phyloP scores from a whole-genome alignment of 495 filamentous ascomycete species.

The Neurospora tetraspora region DNA sequence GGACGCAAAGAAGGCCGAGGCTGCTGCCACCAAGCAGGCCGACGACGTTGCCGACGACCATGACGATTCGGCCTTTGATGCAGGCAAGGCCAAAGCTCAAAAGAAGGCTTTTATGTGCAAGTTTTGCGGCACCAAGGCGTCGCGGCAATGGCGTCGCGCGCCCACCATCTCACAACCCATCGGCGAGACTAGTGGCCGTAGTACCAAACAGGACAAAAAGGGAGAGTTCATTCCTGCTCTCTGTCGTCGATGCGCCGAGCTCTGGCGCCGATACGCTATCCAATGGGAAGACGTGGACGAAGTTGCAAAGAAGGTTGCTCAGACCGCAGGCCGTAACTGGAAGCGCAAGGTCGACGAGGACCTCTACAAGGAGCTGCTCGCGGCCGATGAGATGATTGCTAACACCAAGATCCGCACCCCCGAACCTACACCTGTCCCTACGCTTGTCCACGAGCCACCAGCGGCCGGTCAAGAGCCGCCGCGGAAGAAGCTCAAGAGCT shows the following conservation, averaged over 20 bases:
- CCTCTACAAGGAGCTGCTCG: slow-evolving; percentile 63
- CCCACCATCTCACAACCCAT: slow-evolving; percentile 66
- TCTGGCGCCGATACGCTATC: slow-evolving; percentile 93
- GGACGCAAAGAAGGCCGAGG: slow-evolving; percentile 56
- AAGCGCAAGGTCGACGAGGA: slow-evolving; percentile 88
- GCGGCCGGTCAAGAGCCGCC: slow-evolving; percentile 28
- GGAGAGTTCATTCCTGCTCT: slow-evolving; percentile 71
- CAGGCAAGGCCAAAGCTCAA: slow-evolving; percentile 65
- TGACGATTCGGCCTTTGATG: slow-evolving; percentile 95
- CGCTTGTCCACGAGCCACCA: slow-evolving; percentile 5
- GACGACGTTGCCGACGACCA: slow-evolving; percentile 89
- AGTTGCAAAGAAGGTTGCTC: slow-evolving; percentile 76
- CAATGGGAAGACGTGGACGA: slow-evolving; percentile 96
- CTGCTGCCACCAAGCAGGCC: slow-evolving; percentile 59
- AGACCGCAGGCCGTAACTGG: slow-evolving; percentile 74
- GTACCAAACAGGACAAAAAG: slow-evolving; percentile 59
- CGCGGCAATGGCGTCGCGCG: slow-evolving; percentile 86
- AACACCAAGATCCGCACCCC: slow-evolving; percentile 30
- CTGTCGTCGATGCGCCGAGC: slow-evolving; percentile 76
- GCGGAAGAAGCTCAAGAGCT: slow-evolving; percentile 45
- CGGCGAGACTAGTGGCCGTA: slow-evolving; percentile 55
- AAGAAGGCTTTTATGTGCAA: slow-evolving; percentile 90
- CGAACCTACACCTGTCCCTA: slow-evolving; percentile 31
- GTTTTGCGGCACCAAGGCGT: slow-evolving; percentile 71
- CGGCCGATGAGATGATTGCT: slow-evolving; percentile 40